Percentiles rank a stretch among this genome's conserved stretches.
Evolutionary conservation across 179 eudicot genomes (phyloP).

Genomic region (Spergularia azorica): DNA sequence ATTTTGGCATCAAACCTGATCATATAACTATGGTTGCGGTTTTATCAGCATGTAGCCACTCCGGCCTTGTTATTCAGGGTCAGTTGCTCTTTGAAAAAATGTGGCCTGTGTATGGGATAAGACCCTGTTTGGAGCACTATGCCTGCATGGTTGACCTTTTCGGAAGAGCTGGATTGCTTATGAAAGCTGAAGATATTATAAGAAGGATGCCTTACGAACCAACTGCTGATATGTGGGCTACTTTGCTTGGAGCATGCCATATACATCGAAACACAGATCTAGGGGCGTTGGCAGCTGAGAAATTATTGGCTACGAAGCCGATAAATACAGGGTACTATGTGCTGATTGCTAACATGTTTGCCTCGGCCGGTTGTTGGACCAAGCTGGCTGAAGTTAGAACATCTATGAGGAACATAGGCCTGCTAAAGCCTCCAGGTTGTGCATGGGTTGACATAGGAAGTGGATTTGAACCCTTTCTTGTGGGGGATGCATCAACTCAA

Average conservation of each 20-base stretch:
- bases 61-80: constrained; percentile 73
- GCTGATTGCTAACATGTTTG: constrained; percentile 84
- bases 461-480: constrained; percentile 61
- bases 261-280: constrained; percentile 57
- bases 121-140: constrained; percentile 73
- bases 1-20: constrained; percentile 63
- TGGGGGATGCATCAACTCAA: constrained; percentile 53
- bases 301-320: constrained; percentile 69
- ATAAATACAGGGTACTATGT: constrained; percentile 73
- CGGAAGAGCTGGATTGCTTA: constrained; percentile 81
- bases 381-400: constrained; percentile 66
- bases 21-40: constrained; percentile 78
- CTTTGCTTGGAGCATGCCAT: constrained; percentile 74
- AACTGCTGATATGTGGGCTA: constrained; percentile 83
- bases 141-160: constrained; percentile 90
- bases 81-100: constrained; percentile 59
- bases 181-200: constrained; percentile 60
- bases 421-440: constrained; percentile 75
- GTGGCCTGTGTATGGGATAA: constrained; percentile 55
- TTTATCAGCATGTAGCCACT: constrained; percentile 91
- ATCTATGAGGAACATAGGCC: constrained; percentile 67
- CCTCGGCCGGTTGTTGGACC: constrained; percentile 76
- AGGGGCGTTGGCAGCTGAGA: constrained; percentile 82
- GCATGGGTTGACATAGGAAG: constrained; percentile 76
- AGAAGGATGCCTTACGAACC: constrained; percentile 70